A percentile compares a stretch with the other conserved stretches of the same genome.
Conservation (phyloP, 495 filamentous ascomycete genomes). For the Elaphomyces granulatus region DNA sequence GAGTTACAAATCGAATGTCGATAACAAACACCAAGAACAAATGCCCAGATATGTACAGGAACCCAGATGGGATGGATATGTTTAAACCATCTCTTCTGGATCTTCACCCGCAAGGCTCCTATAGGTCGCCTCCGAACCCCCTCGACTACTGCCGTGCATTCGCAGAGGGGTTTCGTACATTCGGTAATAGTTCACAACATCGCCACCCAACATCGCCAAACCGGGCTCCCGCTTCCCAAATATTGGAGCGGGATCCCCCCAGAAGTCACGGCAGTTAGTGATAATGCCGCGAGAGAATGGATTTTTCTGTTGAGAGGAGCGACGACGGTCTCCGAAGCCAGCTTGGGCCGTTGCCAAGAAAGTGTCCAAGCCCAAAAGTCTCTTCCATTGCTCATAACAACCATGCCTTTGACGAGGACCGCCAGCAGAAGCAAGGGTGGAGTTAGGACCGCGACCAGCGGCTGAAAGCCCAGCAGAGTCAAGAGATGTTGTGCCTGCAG, state of each 20-base stretch:
- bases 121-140: slow-evolving; percentile 15
- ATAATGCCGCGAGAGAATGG: slow-evolving; percentile 71
- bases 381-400: slow-evolving; percentile 64
- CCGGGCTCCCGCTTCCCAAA: slow-evolving; percentile 64
- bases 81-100: slow-evolving; percentile 18
- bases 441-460: slow-evolving; percentile 37
- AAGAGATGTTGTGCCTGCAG: slow-evolving; percentile 50
- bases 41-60: too few relatives aligned
- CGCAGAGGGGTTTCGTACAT: slow-evolving; percentile 74
- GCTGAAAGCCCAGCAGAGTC: slow-evolving; percentile 55
- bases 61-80: too few relatives aligned
- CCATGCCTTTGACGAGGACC: slow-evolving; percentile 33
- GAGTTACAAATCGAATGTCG: too few relatives aligned
- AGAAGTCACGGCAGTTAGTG: slow-evolving; percentile 91
- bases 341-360: slow-evolving; percentile 72
- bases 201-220: slow-evolving; percentile 59
- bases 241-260: slow-evolving; percentile 74
- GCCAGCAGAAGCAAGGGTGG: slow-evolving; percentile 17
- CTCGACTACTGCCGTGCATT: slow-evolving; percentile 38
- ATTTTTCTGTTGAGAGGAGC: slow-evolving; percentile 44
- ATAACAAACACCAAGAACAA: too few relatives aligned
- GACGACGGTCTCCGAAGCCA: slow-evolving; percentile 40
- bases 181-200: slow-evolving; percentile 67
- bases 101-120: slow-evolving; percentile 30
- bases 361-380: slow-evolving; percentile 75